These are phyloP conservation scores for Penicillium sp. DNA, from an alignment of 2,329 filamentous ascomycete genomes.

Conservation along the genomic window DNA sequence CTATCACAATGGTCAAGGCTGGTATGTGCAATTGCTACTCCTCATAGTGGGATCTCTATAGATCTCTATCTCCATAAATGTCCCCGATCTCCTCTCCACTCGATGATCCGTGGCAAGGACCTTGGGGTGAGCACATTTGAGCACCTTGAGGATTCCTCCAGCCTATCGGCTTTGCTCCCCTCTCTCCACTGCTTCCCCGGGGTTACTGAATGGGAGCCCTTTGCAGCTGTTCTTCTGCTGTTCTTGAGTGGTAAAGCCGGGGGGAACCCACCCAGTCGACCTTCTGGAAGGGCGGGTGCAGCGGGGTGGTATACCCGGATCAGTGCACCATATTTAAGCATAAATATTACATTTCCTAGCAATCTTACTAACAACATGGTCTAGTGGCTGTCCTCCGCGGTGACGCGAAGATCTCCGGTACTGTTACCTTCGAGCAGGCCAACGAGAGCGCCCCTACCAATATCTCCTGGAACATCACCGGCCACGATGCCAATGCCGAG, in stretches of 20 bases:
- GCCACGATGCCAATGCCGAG: slow-evolving; percentile 90
- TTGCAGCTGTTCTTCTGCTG: neutral
- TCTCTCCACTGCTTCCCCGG: slow-evolving; percentile 6
- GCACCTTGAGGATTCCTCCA: slow-evolving; percentile 33
- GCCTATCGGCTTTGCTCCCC: slow-evolving; percentile 28
- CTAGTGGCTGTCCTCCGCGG: slow-evolving; percentile 95
- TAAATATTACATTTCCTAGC: too few species aligned
- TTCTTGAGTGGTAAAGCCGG: neutral
- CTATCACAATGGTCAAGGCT: slow-evolving; percentile 92
- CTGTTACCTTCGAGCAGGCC: slow-evolving; percentile 90
- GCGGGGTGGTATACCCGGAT: neutral
- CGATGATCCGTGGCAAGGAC: slow-evolving; percentile 21
- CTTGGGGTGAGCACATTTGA: slow-evolving; percentile 41
- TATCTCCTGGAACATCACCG: slow-evolving; percentile 85
- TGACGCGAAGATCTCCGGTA: slow-evolving; percentile 92
- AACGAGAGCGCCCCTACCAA: slow-evolving; percentile 75
- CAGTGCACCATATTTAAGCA: too few species aligned
- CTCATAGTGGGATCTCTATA: slow-evolving; percentile 17
- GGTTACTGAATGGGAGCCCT: neutral
- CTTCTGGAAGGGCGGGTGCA: too few species aligned
- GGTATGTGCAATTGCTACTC: slow-evolving; percentile 52
- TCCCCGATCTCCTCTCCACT: too few species aligned
- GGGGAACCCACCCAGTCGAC: too few species aligned
- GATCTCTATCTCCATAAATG: slow-evolving; percentile 3
- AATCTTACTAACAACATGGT: slow-evolving; percentile 8